Percentiles rank a stretch among this genome's conserved stretches.
These are phyloP conservation scores for Nephelium lappaceum DNA, from an alignment of 345 rosid species.

Conservation along the genomic window DNA sequence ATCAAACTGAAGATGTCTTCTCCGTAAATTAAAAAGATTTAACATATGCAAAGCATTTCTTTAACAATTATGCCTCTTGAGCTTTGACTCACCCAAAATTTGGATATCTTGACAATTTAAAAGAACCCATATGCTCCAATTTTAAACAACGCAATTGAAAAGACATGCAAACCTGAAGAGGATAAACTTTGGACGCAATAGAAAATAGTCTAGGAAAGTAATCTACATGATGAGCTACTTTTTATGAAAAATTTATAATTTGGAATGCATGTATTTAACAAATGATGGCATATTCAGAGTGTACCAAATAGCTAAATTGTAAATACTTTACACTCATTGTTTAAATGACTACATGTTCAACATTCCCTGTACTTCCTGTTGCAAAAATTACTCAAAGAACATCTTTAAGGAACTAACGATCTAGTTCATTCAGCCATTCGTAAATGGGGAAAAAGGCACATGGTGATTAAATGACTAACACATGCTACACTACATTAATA, in stretches of 20 bases:
- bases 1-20: too few relatives aligned
- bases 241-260: too few relatives aligned
- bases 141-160: neutral
- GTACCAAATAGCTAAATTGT: neutral
- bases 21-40: neutral
- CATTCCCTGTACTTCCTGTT: neutral
- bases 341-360: neutral
- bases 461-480: neutral
- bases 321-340: neutral
- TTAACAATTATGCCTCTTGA: neutral
- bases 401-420: neutral
- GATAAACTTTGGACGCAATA: neutral
- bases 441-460: neutral
- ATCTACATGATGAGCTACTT: neutral
- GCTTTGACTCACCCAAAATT: neutral
- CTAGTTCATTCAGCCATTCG: neutral
- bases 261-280: neutral
- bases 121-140: neutral
- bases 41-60: neutral
- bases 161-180: neutral
- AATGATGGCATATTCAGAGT: neutral
- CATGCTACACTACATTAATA: slow-evolving; percentile 6
- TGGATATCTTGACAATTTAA: neutral
- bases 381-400: neutral
- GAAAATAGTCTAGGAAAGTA: too few relatives aligned